Evolutionary conservation across 2,329 filamentous ascomycete species (phyloP), one percentile per base, ranked within the genome.

Genomic region (Reticulascus tulasneorum): DNA sequence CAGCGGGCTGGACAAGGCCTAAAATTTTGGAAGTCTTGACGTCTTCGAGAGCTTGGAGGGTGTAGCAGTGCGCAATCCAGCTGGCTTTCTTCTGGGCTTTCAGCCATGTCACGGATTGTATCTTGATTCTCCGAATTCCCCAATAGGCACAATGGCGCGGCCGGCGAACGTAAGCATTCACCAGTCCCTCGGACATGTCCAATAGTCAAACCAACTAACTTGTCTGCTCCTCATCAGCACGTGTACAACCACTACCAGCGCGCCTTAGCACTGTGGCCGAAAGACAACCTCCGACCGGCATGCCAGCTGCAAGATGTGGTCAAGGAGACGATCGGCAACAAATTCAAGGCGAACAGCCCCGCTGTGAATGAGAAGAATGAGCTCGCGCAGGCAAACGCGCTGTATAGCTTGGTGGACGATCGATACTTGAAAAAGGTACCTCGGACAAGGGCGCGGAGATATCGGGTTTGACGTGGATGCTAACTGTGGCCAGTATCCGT

Each of bases 201-300:
- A 15, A 22, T 13, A 8, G 6, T 16, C 20, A 10, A 17, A 10
- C 26, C 35, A 20, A 29, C 37, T 45, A 22, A 45, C 37, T 28
- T 11, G 23, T 2, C 4, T 22, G 11, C 24, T 16, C 22, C 9
- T 24, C 13, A 22, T n/a, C 44, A 75, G 71, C 55, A 61, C 50
- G 63, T 60, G 23, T 62, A 64, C 43, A 63, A 60, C 47, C 68
- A 70, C 47, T 65, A 74, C 59, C 61, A 69, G 28, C 66, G 67
- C 35, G 67, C 68, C 19, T 62, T 79, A 36, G 63, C 69, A 38
- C 67, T 69, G 45, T 85, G 80, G 80, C 81, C 81, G 29, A 73
- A 74, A 49, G 79, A 84, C 51, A 63, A 66, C 39, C 67, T 84
- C 28, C 77, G 81, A 1, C 79, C 79, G 7, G 71, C 79, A 39